A percentile compares a stretch with the other conserved stretches of the same genome.
These are phyloP conservation scores for Auxenochlorella pyrenoidosa DNA, from an alignment of 139 green algal genomes.

Conservation along the genomic window DNA sequence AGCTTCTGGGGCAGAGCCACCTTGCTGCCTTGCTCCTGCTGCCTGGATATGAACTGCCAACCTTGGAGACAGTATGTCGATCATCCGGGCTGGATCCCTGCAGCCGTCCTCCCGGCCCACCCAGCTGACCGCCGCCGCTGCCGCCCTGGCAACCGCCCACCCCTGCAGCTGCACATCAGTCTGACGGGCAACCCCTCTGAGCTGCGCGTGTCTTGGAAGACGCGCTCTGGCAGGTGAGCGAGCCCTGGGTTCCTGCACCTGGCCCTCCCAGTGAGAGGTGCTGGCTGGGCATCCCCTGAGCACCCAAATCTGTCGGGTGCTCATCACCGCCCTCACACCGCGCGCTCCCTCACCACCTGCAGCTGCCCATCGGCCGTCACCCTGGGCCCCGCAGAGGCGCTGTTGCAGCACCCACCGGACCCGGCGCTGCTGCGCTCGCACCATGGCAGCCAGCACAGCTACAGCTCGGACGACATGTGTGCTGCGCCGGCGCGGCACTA, in stretches of 20 bases:
- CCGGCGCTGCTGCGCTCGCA: background rate
- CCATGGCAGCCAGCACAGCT: conserved; percentile 30
- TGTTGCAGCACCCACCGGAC: background rate
- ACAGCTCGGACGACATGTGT: conserved; percentile 61
- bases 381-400: conserved; percentile 41
- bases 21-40: background rate
- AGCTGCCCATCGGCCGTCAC: conserved; percentile 16
- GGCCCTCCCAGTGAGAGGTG: too few species aligned
- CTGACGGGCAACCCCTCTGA: conserved; percentile 55
- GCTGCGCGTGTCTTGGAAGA: conserved; percentile 71
- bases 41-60: background rate
- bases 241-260: too few species aligned
- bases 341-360: background rate
- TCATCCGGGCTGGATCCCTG: too few species aligned
- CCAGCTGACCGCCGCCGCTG: background rate
- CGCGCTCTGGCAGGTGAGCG: conserved; percentile 43
- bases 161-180: conserved; percentile 57
- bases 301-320: too few species aligned
- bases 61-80: background rate
- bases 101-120: background rate
- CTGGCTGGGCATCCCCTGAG: too few species aligned
- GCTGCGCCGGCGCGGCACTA: conserved; percentile 46
- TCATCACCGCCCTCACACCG: too few species aligned
- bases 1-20: too few species aligned
- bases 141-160: background rate